phyloP scores from a whole-genome alignment of 2,329 filamentous ascomycete genomes.

The Fusarium sp. region DNA sequence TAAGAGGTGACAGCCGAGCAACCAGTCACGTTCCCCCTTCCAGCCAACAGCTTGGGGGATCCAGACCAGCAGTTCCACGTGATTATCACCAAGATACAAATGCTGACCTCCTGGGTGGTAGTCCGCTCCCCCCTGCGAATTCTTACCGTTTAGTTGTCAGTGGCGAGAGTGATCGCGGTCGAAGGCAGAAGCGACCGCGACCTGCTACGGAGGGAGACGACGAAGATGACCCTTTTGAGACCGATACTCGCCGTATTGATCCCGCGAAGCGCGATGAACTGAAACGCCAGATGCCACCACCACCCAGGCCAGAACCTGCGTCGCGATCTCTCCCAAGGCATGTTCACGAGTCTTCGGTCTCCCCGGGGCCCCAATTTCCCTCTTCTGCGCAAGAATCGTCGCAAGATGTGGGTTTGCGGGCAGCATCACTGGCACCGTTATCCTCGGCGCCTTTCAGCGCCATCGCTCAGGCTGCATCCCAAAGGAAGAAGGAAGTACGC shows the following conservation, averaged over 20 bases:
- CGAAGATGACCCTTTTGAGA: conserved; percentile 49
- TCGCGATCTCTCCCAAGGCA: conserved; percentile 15
- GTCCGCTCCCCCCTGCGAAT: conserved; percentile 29
- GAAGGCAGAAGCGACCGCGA: conserved; percentile 7
- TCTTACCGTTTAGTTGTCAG: conserved; percentile 2
- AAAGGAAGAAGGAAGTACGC: conserved; percentile 35
- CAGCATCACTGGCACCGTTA: neutral
- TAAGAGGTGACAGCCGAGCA: conserved; percentile 24
- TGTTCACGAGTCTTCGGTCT: conserved; percentile 1
- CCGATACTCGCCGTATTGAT: conserved; percentile 47
- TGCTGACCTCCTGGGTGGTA: conserved; percentile 29
- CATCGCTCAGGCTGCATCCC: conserved; percentile 48
- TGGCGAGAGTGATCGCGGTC: neutral
- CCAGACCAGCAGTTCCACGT: conserved; percentile 32
- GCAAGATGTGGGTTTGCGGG: conserved; percentile 8
- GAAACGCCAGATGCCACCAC: conserved; percentile 28
- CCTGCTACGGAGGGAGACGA: conserved; percentile 39
- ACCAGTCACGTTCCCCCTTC: conserved; percentile 30
- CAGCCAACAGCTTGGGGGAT: conserved; percentile 38
- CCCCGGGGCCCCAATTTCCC: conserved; percentile 29
- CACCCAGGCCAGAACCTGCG: conserved; percentile 24
- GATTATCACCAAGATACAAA: conserved; percentile 45
- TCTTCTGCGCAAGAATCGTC: conserved; percentile 47
- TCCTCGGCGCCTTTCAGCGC: conserved; percentile 40
- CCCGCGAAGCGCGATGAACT: conserved; percentile 37